These are phyloP conservation scores for Scolecobasidium constrictum DNA, from an alignment of 2,329 filamentous ascomycete genomes.

Conservation along the genomic window DNA sequence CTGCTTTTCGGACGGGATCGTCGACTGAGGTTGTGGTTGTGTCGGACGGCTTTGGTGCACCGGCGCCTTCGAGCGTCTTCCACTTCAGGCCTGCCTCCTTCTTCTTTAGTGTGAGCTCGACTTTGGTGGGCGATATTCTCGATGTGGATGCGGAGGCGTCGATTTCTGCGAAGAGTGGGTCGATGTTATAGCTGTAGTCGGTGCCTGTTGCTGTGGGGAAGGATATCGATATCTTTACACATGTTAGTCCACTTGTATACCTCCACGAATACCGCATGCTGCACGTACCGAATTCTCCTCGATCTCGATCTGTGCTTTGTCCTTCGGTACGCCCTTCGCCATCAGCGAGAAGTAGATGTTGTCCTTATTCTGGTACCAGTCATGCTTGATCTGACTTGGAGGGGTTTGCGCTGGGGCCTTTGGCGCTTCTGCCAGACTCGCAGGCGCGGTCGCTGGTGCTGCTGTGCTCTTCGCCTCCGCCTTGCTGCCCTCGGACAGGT, in stretches of 20 bases:
- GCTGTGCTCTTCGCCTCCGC: conserved; percentile 21
- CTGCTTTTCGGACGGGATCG: conserved; percentile 1
- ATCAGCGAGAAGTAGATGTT: conserved; percentile 54
- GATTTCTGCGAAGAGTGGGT: conserved; percentile 57
- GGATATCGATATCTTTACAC: conserved; percentile 39
- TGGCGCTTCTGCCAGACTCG: conserved; percentile 8
- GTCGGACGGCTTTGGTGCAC: conserved; percentile 15
- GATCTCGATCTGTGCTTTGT: conserved; percentile 43
- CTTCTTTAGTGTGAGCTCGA: conserved; percentile 68
- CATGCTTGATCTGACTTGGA: conserved; percentile 51
- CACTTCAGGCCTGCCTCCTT: conserved; percentile 55
- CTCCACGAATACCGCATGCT: not conserved
- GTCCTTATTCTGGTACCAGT: conserved; percentile 57
- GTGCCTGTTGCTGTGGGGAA: conserved; percentile 45
- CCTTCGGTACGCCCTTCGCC: conserved; percentile 51
- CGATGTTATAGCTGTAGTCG: conserved; percentile 51
- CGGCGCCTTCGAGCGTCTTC: conserved; percentile 44
- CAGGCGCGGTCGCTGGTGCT: conserved; percentile 16
- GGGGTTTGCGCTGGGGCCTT: conserved; percentile 26
- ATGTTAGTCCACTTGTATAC: too few species aligned
- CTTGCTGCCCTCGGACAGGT: conserved; percentile 30
- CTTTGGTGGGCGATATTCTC: conserved; percentile 63
- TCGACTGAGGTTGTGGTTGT: conserved; percentile 8
- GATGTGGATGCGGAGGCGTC: conserved; percentile 49
- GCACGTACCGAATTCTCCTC: conserved; percentile 33